Base-by-base conservation (phyloP, 805 yeast species). In the Gaillardinia entomophila region DNA sequence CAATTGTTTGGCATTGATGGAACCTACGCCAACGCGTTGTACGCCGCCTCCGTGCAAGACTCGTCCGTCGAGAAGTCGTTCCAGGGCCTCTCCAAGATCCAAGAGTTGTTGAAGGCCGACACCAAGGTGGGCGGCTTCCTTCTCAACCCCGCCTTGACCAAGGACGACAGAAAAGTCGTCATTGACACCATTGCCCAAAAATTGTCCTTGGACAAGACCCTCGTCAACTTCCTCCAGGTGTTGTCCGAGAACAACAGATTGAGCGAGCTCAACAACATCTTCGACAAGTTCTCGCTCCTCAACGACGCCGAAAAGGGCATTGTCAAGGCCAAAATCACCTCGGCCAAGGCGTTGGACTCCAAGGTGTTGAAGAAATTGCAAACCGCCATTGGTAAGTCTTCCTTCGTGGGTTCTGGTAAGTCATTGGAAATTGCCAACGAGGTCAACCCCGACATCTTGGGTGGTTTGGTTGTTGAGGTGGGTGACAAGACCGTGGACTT, bases 401-500 rank as follows among this genome's bases (percentile, higher is more conserved):
- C 73, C 48, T 82, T 79, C 54, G 95, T 90, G 41, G 96, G 95
- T 48, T 63, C 71, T 36, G 90, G 86, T 52, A 83, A 89, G 75
- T 77, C 90, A 51, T 77, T 92, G 62, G 82, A 82, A 71, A 70
- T 92, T 50, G 67, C 77, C 49, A 90, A 88, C 73, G 72, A 71
- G 45, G 84, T 90, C 42, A 79, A 87, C 70, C 86, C 96, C 44
- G 92, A 83, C 45, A 85, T 92, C 58, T 73, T 85, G 61, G 98
- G 98, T 57, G 98, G 98, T 53, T 77, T 92, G 61, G 70, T 92
- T 49, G 95, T 92, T 40, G 96, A 89, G 68, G 86, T 92, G 52
- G 96, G 90, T 56, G 98, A 90, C 72, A 86, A 82, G 66, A 89
- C 97, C 43, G 96, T 88, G 52, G 98, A 92, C 68, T 75, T 90